Base-by-base conservation (phyloP, 2,329 filamentous ascomycete genomes). In the Paracoccidioides brasiliensis region DNA sequence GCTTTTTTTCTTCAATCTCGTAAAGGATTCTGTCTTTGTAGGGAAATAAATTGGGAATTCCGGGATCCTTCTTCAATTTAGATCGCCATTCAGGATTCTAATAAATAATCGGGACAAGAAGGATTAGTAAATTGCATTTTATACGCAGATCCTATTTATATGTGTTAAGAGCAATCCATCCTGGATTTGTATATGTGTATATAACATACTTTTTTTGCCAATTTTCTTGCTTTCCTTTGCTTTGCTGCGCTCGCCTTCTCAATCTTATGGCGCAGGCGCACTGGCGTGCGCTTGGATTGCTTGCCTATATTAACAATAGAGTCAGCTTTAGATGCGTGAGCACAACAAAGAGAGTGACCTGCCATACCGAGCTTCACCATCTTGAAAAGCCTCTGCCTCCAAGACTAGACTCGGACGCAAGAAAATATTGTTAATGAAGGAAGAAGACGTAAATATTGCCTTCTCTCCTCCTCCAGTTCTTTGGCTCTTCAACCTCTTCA, bases 21-120 rank as follows among this genome's bases (percentile, higher is more conserved):
- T 90, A 83, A 38, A 98, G 80, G 33, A 98, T 81, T 77, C 86
- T 90, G 71, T 96, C 90, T 76, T 98, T 98, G 79, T 93, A 96
- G 0, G 93, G 93, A 75, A 96, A 98, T 40, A 96, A 75, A 68
- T 97, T 98, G 43, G 93, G 93, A 59, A 98, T 96, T 51, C 93
- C 93, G 30, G 91, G 93, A 66, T 98, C 93, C 76, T 97, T 98
- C 81, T 96, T 97, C 63, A 95, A 70, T 71, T 90, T 88, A 57
- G 89, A 90, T 64, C 87, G 83, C 90, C 93, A 97, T 88, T 95
- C 83, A 38, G 93, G 91, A 71, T 96, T 95, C 82, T 82, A 59
- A 4, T 44, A 55, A 46, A 55, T 46, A 38, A 41, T 6, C 7
- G 35, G 44, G 6, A 14, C 22, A 3, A 35, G 32, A 15, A 37